Conservation (phyloP, 208 protist genomes). For the Crithidia acanthocephali region DNA sequence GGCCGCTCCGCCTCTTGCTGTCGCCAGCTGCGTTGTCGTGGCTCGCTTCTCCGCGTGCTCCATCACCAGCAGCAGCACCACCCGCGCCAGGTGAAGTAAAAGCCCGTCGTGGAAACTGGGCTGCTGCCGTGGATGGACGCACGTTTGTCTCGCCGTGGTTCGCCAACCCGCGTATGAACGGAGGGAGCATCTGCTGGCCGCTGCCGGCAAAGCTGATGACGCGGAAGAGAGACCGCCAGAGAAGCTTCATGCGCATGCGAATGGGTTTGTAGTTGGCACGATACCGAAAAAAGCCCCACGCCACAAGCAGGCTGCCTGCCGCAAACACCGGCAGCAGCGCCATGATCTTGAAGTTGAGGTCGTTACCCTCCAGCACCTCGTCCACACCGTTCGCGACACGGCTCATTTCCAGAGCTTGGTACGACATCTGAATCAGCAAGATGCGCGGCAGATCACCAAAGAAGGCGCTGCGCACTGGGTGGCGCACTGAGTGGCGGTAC, state of each 20-base stretch:
- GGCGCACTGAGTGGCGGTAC: constrained; percentile 64
- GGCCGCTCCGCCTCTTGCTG: no score
- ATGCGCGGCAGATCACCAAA: constrained; percentile 77
- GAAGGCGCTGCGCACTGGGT: constrained; percentile 64
- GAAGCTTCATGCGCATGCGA: constrained; percentile 56
- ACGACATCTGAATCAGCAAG: constrained; percentile 73
- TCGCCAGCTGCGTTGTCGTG: background rate
- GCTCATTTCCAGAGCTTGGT: constrained; percentile 76
- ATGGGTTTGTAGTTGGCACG: constrained; percentile 44
- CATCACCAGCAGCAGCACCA: no score
- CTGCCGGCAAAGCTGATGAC: constrained; percentile 56
- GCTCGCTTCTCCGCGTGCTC: background rate
- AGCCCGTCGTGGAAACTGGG: background rate
- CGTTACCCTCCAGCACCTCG: constrained; percentile 80
- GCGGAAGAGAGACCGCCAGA: constrained; percentile 68
- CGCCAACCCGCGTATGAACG: constrained; percentile 4
- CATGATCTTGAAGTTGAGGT: constrained; percentile 86
- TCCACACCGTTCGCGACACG: constrained; percentile 80
- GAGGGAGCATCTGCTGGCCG: constrained; percentile 12
- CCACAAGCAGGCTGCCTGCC: constrained; percentile 23
- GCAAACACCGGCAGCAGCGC: constrained; percentile 65
- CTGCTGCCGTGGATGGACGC: background rate
- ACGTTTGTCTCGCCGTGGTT: background rate
- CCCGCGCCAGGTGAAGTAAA: no score
- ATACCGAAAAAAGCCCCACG: constrained; percentile 41